phyloP scores from a whole-genome alignment of 306 rosid genomes.

The Citrullus amarus region DNA sequence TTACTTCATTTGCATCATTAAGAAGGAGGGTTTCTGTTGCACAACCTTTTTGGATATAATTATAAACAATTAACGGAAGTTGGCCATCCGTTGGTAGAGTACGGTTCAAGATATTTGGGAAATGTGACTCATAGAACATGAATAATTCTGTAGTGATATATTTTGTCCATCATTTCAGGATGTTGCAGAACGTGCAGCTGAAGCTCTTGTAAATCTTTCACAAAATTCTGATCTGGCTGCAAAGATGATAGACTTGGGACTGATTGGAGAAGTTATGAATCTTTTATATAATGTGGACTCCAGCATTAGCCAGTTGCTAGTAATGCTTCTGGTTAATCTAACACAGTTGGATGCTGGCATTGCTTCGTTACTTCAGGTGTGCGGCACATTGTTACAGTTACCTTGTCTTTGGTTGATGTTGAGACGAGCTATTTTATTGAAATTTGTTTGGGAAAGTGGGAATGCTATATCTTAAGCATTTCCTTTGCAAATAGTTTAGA shows the following conservation, averaged over 20 bases:
- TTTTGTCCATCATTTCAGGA: slow-evolving; percentile 38
- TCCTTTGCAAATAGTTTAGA: background rate
- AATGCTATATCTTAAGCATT: background rate
- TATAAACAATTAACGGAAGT: background rate
- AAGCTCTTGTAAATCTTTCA: slow-evolving; percentile 84
- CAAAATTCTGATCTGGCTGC: slow-evolving; percentile 48
- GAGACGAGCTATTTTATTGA: background rate
- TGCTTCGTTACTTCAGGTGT: slow-evolving; percentile 75
- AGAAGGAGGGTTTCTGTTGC: background rate
- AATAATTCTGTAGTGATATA: background rate
- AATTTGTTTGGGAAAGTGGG: background rate
- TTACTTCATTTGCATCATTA: background rate
- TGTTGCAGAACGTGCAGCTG: slow-evolving; percentile 72
- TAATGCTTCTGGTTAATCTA: slow-evolving; percentile 84
- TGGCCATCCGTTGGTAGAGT: background rate
- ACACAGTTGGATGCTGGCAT: slow-evolving; percentile 64
- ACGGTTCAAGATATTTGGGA: background rate
- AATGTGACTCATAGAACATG: background rate
- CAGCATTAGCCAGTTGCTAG: slow-evolving; percentile 45
- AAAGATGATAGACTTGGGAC: slow-evolving; percentile 52
- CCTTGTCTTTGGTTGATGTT: background rate
- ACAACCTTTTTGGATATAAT: background rate
- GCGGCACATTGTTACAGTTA: slow-evolving; percentile 2
- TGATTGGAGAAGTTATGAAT: slow-evolving; percentile 51
- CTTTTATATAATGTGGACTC: slow-evolving; percentile 55